phyloP scores from a whole-genome alignment of 164 flowering plant genomes.

The Annona squamosa region DNA sequence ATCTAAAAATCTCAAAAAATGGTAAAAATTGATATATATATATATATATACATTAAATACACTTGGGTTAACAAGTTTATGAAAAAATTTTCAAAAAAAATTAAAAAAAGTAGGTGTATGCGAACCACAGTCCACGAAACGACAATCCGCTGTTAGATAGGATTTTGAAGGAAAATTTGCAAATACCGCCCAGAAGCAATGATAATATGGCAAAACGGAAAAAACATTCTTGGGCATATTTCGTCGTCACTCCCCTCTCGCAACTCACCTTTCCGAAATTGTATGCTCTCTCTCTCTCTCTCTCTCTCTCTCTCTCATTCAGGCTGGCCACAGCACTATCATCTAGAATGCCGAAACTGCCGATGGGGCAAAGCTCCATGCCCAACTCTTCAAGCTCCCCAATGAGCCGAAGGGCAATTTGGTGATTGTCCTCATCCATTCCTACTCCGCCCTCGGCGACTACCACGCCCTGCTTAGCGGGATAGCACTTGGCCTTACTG shows the following conservation, averaged over 20 bases:
- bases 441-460: conserved; percentile 76
- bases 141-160: too few relatives aligned
- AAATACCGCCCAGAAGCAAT: too few relatives aligned
- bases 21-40: too few relatives aligned
- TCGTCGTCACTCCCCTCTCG: background rate
- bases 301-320: background rate
- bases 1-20: too few relatives aligned
- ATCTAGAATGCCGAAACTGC: conserved; percentile 7
- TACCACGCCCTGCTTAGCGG: conserved; percentile 74
- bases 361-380: conserved; percentile 54
- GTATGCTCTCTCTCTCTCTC: background rate
- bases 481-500: conserved; percentile 65
- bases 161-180: too few relatives aligned
- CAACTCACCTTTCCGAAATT: background rate
- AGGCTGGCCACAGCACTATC: conserved; percentile 4
- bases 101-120: too few relatives aligned
- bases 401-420: conserved; percentile 25
- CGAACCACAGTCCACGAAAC: too few relatives aligned
- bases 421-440: conserved; percentile 62
- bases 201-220: too few relatives aligned
- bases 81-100: too few relatives aligned
- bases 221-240: too few relatives aligned
- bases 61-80: too few relatives aligned
- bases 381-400: conserved; percentile 47
- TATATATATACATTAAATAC: too few relatives aligned